Conservation (phyloP, 2,329 filamentous ascomycete species). For the Colletotrichum acutatum region DNA sequence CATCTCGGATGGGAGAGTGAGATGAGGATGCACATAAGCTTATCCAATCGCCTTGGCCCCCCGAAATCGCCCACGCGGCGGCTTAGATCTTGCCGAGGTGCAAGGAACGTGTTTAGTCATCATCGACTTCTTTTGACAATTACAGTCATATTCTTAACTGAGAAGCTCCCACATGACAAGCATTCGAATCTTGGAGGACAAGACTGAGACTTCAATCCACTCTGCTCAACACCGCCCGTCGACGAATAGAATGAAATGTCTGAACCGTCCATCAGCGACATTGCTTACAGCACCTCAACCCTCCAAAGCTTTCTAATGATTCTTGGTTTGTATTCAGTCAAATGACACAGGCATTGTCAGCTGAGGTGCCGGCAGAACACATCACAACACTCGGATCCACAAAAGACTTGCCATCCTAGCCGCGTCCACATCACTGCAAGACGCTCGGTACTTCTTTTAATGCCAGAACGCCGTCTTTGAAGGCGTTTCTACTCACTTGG, state of each 20-base stretch:
- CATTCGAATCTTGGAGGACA: too few relatives aligned
- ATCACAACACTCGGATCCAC: not conserved
- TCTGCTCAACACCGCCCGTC: too few relatives aligned
- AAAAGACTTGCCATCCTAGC: not conserved
- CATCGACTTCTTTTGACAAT: not conserved
- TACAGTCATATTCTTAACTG: too few relatives aligned
- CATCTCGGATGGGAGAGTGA: slow-evolving; percentile 22
- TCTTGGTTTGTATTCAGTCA: too few relatives aligned
- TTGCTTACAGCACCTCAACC: too few relatives aligned
- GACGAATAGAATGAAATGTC: too few relatives aligned
- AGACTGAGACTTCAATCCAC: too few relatives aligned
- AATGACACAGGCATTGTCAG: not conserved
- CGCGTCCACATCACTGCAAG: not conserved
- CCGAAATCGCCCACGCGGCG: slow-evolving; percentile 14
- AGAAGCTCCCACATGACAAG: too few relatives aligned
- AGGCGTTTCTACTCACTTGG: not conserved
- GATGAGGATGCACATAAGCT: slow-evolving; percentile 24
- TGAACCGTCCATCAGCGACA: too few relatives aligned
- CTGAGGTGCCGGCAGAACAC: not conserved
- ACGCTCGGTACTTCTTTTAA: not conserved
- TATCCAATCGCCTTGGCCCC: slow-evolving; percentile 25
- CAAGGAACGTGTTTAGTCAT: not conserved
- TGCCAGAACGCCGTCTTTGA: not conserved
- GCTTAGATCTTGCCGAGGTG: slow-evolving; percentile 16
- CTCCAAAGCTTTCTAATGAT: too few relatives aligned